Conservation (phyloP, 495 filamentous ascomycete species). For the Aspergillus indologenus region DNA sequence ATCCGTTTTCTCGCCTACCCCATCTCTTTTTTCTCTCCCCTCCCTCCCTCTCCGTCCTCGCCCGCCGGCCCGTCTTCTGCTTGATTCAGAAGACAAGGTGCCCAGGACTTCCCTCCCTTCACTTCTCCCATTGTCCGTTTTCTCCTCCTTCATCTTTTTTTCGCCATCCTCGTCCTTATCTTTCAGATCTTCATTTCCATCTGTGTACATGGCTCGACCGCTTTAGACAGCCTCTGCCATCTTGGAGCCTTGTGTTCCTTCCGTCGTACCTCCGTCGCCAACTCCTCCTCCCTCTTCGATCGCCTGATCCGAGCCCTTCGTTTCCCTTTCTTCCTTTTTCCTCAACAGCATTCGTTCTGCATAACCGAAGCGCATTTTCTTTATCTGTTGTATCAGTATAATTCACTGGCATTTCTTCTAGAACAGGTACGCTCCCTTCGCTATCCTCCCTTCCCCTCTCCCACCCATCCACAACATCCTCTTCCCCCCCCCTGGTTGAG, state of each 20-base stretch:
- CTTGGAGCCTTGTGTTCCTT: constrained; percentile 31
- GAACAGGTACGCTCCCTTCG: constrained; percentile 34
- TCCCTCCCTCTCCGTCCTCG: constrained; percentile 18
- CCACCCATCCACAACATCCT: not conserved
- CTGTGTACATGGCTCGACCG: constrained; percentile 40
- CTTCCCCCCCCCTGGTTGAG: constrained; percentile 19
- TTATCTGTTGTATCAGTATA: constrained; percentile 39
- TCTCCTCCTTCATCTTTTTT: constrained; percentile 8
- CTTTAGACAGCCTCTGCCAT: constrained; percentile 30
- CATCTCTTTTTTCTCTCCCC: constrained; percentile 14
- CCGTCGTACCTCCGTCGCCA: constrained; percentile 22
- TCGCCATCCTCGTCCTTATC: constrained; percentile 6
- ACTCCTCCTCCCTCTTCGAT: constrained; percentile 20
- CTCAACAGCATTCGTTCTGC: constrained; percentile 35
- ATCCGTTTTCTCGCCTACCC: constrained; percentile 15
- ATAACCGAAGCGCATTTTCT: constrained; percentile 28
- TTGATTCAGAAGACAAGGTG: constrained; percentile 28
- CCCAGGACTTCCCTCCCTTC: constrained; percentile 29
- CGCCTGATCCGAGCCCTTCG: constrained; percentile 35
- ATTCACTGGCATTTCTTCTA: constrained; percentile 32
- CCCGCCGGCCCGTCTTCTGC: constrained; percentile 29
- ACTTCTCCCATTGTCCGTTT: constrained; percentile 19
- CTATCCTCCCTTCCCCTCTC: not conserved
- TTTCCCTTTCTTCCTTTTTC: constrained; percentile 30
- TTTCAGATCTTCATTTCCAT: constrained; percentile 6